A percentile compares a stretch with the other conserved stretches of the same genome.
phyloP scores from a whole-genome alignment of 306 rosid species.

The Cucumis hystrix region DNA sequence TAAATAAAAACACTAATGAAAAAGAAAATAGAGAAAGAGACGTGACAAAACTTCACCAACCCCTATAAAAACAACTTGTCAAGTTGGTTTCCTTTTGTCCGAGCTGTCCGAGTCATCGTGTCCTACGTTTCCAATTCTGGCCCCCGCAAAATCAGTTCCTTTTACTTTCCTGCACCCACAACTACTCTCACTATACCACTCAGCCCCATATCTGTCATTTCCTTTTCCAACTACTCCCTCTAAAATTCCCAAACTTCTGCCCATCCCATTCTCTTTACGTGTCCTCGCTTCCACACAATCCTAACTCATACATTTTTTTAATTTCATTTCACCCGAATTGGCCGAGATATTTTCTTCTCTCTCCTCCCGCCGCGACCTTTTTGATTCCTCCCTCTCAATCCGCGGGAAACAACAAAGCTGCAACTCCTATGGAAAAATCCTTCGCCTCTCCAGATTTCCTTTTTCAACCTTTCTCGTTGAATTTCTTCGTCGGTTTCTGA shows the following conservation, averaged over 20 bases:
- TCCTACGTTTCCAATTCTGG: background rate
- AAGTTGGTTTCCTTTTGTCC: background rate
- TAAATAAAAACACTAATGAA: too few species aligned
- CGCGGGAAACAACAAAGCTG: background rate
- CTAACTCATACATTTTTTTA: background rate
- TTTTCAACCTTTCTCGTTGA: background rate
- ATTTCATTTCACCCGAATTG: background rate
- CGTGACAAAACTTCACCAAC: background rate
- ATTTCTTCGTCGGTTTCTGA: background rate
- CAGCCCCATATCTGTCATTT: background rate
- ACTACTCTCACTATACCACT: background rate
- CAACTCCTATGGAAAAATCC: background rate
- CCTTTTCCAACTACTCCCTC: background rate
- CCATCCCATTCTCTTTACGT: background rate
- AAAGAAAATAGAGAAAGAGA: background rate
- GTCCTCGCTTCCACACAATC: background rate
- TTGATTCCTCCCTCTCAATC: background rate
- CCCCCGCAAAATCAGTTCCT: background rate
- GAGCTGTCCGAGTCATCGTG: background rate
- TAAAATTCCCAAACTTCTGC: background rate
- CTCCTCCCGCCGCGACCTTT: background rate
- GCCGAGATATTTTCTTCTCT: constrained; percentile 7
- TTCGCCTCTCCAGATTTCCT: background rate
- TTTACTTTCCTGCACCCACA: background rate
- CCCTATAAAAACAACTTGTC: constrained; percentile 1